Evolutionary conservation across 306 rosid species (phyloP), one percentile per base, ranked within the genome.

Genomic region (Morella rubra): DNA sequence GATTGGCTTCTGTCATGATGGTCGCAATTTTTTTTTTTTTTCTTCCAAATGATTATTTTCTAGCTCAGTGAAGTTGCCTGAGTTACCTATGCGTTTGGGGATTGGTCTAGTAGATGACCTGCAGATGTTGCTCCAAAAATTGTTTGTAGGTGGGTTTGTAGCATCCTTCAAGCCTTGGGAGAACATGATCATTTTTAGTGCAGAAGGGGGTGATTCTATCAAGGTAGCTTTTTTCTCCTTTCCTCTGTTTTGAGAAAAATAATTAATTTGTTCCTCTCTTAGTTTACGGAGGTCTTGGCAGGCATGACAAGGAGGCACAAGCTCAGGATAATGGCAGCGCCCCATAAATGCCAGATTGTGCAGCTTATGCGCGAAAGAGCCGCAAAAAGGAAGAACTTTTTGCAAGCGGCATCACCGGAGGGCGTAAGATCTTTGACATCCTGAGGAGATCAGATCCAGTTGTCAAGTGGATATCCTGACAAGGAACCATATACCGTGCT

Each of bases 101-200:
- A 27, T 27, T 27, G 2, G 32, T 27, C 32, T 27, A 27, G 32
- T 27, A 27, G 32, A 1, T 27, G 32, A 27, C 32, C 32, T 27
- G 32, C 32, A 27, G 2, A 27, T 27, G 32, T 27, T 27, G 32
- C 32, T 27, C 32, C 32, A 27, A 27, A 27, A 27, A 27, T 27
- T 27, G 32, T 41, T 72, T 78, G 79, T 93, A 96, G 99, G 80
- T 92, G 99, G 99, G 97, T 92, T 47, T 91, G 86, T 66, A 92
- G 96, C 84, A 89, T 96, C 70, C 82, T 91, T 52, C 93, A 92
- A 83, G 99, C 99, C 12, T 56, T 96, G 80, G 81, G 81, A 73
- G 80, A 84, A 54, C 73, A 79, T 67, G 88, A 73, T 53, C 78
- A 81, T 54, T 16, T 58, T 45, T 58, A 32, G 81, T 27, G 32